Evolutionary conservation across 345 rosid species (phyloP).

Genomic region (Murraya koenigii): DNA sequence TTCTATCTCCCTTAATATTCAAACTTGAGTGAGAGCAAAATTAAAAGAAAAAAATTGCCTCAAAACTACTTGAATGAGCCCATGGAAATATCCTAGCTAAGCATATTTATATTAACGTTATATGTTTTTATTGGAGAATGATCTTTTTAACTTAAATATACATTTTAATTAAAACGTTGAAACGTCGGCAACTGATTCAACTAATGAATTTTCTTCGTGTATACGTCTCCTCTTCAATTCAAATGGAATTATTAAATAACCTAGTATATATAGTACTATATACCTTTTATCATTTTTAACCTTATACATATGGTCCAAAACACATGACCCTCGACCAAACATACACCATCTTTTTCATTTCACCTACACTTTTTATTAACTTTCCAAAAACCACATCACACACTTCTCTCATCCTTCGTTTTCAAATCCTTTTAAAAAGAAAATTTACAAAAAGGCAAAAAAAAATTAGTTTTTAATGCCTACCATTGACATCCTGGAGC

Average conservation of each 20-base stretch:
- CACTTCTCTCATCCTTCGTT: conserved; percentile 8
- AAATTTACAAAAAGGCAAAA: too few relatives aligned
- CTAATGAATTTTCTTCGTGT: background rate
- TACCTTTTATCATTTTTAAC: too few relatives aligned
- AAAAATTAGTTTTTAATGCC: background rate
- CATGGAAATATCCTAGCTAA: too few relatives aligned
- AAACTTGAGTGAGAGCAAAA: too few relatives aligned
- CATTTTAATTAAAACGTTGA: too few relatives aligned
- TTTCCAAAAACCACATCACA: background rate
- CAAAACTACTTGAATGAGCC: too few relatives aligned
- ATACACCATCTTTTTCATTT: conserved; percentile 14
- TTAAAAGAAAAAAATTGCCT: too few relatives aligned
- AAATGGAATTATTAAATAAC: background rate
- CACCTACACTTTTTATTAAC: background rate
- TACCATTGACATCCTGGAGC: background rate
- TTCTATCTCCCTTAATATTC: too few relatives aligned
- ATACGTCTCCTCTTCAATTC: background rate
- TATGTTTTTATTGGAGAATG: too few relatives aligned
- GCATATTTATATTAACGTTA: too few relatives aligned
- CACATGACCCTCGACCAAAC: conserved; percentile 37
- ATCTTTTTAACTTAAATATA: too few relatives aligned
- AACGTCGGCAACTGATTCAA: too few relatives aligned
- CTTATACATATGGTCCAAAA: background rate
- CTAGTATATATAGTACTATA: background rate
- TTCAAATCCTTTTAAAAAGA: conserved; percentile 3